Conservation (phyloP, 1,284 basidiomycete species). For the Cerioporus squamosus region DNA sequence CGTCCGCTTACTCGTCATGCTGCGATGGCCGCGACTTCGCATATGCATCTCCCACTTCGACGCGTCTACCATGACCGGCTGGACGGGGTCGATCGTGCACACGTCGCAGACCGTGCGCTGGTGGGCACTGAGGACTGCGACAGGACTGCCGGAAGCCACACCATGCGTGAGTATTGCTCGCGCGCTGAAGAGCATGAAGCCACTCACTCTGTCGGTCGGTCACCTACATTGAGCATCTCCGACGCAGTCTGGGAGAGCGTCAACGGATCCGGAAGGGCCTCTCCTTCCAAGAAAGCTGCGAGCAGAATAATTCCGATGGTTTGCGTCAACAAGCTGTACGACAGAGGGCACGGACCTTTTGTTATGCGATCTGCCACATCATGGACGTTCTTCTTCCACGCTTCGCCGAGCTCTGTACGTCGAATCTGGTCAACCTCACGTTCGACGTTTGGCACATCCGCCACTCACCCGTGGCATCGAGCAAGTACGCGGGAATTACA, state of each 20-base stretch:
- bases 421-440: neutral
- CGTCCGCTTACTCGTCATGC: constrained; percentile 9
- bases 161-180: constrained; percentile 1
- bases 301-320: neutral
- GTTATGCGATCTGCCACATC: constrained; percentile 54
- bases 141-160: constrained; percentile 48
- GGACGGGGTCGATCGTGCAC: constrained; percentile 67
- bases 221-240: constrained; percentile 50
- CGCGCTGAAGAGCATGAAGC: neutral
- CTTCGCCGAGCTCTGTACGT: constrained; percentile 53
- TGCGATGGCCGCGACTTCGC: constrained; percentile 61
- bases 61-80: constrained; percentile 79
- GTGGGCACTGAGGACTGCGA: constrained; percentile 58
- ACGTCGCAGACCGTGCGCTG: constrained; percentile 65
- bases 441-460: neutral
- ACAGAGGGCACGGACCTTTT: constrained; percentile 30
- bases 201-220: constrained; percentile 54
- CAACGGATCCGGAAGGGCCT: constrained; percentile 61
- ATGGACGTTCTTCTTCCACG: constrained; percentile 63
- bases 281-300: constrained; percentile 63
- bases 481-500: constrained; percentile 52
- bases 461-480: constrained; percentile 77
- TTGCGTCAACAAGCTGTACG: neutral
- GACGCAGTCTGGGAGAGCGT: constrained; percentile 60
- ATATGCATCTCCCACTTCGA: constrained; percentile 70